Evolutionary conservation across 306 rosid genomes (phyloP).

Genomic region (Cucurbita pepo): DNA sequence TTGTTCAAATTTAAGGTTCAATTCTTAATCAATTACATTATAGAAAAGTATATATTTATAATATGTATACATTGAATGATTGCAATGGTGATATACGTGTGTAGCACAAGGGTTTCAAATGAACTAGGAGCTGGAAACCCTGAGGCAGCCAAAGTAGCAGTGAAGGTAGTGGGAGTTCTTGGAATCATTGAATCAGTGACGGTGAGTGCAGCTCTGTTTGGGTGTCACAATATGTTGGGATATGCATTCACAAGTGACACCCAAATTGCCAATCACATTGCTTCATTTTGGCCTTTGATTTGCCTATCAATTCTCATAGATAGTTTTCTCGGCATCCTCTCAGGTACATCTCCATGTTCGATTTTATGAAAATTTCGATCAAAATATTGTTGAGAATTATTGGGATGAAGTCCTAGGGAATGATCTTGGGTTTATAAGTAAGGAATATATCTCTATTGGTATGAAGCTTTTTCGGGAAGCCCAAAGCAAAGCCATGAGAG

Average conservation of each 20-base stretch:
- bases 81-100: background rate
- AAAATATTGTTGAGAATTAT: too few species aligned
- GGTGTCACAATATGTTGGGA: conserved; percentile 24
- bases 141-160: conserved; percentile 22
- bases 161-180: conserved; percentile 17
- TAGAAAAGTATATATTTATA: background rate
- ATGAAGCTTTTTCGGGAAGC: too few species aligned
- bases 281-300: conserved; percentile 1
- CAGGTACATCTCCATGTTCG: background rate
- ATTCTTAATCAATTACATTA: background rate
- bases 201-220: conserved; percentile 19
- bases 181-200: conserved; percentile 24
- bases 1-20: too few species aligned
- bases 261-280: conserved; percentile 28
- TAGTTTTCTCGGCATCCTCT: background rate
- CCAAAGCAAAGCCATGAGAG: too few species aligned
- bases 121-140: conserved; percentile 57
- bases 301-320: background rate
- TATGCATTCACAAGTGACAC: conserved; percentile 39
- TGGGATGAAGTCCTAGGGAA: too few species aligned
- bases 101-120: conserved; percentile 51
- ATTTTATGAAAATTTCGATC: too few species aligned
- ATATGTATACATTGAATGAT: background rate
- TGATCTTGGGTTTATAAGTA: too few species aligned
- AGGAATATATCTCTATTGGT: too few species aligned